These are phyloP conservation scores for Lobosporangium transversale DNA, from an alignment of 192 early-diverging fungal genomes.

Conservation along the genomic window DNA sequence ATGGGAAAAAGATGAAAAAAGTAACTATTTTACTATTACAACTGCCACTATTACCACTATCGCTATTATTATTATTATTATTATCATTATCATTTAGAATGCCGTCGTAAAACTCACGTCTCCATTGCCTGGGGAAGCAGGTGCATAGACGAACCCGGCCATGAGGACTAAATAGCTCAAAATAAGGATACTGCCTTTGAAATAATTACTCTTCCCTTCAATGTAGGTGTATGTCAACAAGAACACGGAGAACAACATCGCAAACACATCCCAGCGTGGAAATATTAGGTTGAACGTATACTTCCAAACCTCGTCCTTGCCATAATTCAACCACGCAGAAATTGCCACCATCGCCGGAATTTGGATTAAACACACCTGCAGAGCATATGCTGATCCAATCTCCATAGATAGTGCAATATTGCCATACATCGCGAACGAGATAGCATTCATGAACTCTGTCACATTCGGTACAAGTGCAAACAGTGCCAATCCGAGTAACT, in stretches of 20 bases:
- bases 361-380: constrained; percentile 95
- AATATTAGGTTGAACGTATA: constrained; percentile 54
- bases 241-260: constrained; percentile 66
- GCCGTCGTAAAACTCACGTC: constrained; percentile 26
- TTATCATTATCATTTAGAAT: no score
- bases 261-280: constrained; percentile 57
- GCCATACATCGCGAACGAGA: constrained; percentile 92
- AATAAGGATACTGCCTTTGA: constrained; percentile 92
- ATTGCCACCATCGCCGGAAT: constrained; percentile 93
- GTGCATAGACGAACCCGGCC: constrained; percentile 81
- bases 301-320: constrained; percentile 33
- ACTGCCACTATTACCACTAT: no score
- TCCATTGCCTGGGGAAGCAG: constrained; percentile 50
- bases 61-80: no score
- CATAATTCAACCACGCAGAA: constrained; percentile 69
- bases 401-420: constrained; percentile 90
- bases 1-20: no score
- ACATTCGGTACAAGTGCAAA: constrained; percentile 95
- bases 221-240: constrained; percentile 92
- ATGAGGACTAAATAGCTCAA: constrained; percentile 87
- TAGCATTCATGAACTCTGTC: constrained; percentile 95
- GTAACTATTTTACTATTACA: no score
- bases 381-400: constrained; percentile 95
- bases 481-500: constrained; percentile 90
- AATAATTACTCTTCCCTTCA: constrained; percentile 97